A percentile compares a stretch with the other conserved stretches of the same genome.
Conservation (phyloP, 371 early-diverging fungal species). For the Mucor lusitanicus region DNA sequence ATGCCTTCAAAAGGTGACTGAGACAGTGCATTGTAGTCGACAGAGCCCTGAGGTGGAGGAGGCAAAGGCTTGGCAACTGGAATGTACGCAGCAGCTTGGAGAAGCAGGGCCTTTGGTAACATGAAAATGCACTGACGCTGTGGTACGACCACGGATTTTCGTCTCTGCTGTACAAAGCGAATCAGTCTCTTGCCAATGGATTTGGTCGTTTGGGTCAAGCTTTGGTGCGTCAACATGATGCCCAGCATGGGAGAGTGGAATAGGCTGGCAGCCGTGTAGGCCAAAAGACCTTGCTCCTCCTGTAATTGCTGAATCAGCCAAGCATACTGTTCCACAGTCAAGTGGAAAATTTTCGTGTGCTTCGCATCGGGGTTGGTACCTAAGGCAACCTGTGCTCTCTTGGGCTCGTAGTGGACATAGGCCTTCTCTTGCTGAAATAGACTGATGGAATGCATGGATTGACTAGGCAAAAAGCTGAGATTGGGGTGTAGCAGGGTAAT, state of each 20-base stretch:
- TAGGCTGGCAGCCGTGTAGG: not conserved
- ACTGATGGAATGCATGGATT: not conserved
- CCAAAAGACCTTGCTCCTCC: conserved; percentile 30
- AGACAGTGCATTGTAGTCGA: not conserved
- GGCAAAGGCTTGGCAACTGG: conserved; percentile 39
- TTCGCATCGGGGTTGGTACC: conserved; percentile 33
- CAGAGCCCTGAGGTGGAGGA: conserved; percentile 3
- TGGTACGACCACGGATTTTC: not conserved
- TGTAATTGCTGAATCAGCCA: conserved; percentile 41
- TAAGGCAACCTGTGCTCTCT: conserved; percentile 23
- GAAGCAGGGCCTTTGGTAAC: conserved; percentile 40
- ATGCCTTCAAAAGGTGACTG: conserved; percentile 11
- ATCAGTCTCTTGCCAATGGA: conserved; percentile 20
- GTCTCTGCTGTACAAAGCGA: conserved; percentile 19
- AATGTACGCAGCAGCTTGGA: conserved; percentile 39
- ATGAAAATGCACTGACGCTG: conserved; percentile 24
- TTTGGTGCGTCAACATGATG: conserved; percentile 2
- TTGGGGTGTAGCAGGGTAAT: not conserved
- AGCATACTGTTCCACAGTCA: conserved; percentile 38
- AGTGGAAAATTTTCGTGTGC: conserved; percentile 9
- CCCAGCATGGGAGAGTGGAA: conserved; percentile 26
- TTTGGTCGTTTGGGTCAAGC: not conserved
- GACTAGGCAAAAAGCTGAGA: conserved; percentile 21
- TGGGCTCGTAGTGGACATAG: conserved; percentile 43
- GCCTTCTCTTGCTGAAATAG: conserved; percentile 20